Evolutionary conservation across 257 asterid species (phyloP).

Genomic region (Salvia miltiorrhiza): DNA sequence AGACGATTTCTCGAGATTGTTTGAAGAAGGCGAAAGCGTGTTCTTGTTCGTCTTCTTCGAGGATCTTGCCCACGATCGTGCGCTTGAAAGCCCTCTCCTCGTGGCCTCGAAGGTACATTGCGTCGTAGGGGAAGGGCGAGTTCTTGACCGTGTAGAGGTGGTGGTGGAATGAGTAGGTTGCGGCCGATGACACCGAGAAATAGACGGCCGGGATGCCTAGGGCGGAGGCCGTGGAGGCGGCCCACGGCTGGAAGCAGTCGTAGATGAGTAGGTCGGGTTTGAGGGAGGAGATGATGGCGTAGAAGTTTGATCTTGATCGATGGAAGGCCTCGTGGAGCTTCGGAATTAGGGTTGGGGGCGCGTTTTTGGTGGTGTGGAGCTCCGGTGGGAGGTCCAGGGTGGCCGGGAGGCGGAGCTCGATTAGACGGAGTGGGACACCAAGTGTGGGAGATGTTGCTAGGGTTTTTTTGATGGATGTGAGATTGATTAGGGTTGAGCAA

Average conservation of each 20-base stretch:
- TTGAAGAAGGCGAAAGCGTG: conserved; percentile 1
- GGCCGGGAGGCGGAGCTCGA: conserved; percentile 33
- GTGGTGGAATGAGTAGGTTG: conserved; percentile 16
- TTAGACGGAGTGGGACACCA: conserved; percentile 15
- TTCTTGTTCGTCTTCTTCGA: conserved; percentile 1
- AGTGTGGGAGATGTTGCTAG: background rate
- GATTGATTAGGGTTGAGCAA: conserved; percentile 2
- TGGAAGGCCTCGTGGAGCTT: conserved; percentile 26
- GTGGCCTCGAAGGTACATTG: conserved; percentile 13
- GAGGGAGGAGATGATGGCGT: conserved; percentile 21
- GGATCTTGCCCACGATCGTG: background rate
- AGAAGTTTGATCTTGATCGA: conserved; percentile 23
- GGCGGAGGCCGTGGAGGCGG: conserved; percentile 23
- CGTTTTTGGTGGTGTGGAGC: conserved; percentile 38
- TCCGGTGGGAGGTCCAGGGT: conserved; percentile 37
- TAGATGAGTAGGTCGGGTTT: conserved; percentile 35
- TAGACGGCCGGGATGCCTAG: conserved; percentile 31
- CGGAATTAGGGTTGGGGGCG: conserved; percentile 29
- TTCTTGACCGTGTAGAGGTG: conserved; percentile 4
- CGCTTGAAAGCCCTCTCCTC: conserved; percentile 17
- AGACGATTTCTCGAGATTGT: too few species aligned
- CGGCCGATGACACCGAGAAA: conserved; percentile 25
- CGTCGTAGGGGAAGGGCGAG: conserved; percentile 31
- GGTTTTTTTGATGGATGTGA: conserved; percentile 3
- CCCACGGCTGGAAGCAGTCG: conserved; percentile 42